These are phyloP conservation scores for Dimargaris verticillata DNA, from an alignment of 192 early-diverging fungal genomes.

Conservation along the genomic window DNA sequence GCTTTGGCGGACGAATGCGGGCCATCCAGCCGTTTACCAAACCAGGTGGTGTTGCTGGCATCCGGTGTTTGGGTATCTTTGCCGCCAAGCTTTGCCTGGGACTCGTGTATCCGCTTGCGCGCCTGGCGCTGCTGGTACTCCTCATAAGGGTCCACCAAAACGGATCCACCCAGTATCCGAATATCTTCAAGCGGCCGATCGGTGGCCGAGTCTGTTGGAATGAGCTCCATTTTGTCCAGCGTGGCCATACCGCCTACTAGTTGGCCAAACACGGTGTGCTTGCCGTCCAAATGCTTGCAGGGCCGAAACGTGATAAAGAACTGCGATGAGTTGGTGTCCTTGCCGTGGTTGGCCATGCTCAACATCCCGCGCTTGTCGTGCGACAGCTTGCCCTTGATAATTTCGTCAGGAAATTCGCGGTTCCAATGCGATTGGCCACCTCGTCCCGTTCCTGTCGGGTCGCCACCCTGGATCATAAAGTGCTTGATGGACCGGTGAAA, in stretches of 20 bases:
- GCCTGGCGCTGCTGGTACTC: constrained; percentile 49
- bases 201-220: constrained; percentile 46
- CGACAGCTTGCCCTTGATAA: constrained; percentile 38
- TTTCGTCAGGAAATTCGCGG: constrained; percentile 50
- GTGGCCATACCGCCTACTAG: constrained; percentile 76
- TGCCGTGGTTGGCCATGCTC: constrained; percentile 91
- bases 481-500: constrained; percentile 82
- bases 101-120: constrained; percentile 39
- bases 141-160: constrained; percentile 78
- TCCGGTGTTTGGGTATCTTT: constrained; percentile 28
- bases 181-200: constrained; percentile 63
- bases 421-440: constrained; percentile 69
- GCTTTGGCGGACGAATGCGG: constrained; percentile 3
- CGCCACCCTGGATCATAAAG: constrained; percentile 97
- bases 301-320: constrained; percentile 51
- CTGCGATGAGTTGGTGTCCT: constrained; percentile 74
- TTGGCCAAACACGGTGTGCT: constrained; percentile 90
- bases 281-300: constrained; percentile 52
- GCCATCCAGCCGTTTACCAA: constrained; percentile 38
- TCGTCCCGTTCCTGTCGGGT: constrained; percentile 86
- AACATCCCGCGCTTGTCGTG: constrained; percentile 74
- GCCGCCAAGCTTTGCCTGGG: constrained; percentile 21
- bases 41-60: constrained; percentile 52
- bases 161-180: constrained; percentile 46
- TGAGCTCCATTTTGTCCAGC: constrained; percentile 59